Percentiles rank a stretch among this genome's conserved stretches.
Conservation (phyloP, 2,329 filamentous ascomycete genomes). For the Trichoderma lentiforme region DNA sequence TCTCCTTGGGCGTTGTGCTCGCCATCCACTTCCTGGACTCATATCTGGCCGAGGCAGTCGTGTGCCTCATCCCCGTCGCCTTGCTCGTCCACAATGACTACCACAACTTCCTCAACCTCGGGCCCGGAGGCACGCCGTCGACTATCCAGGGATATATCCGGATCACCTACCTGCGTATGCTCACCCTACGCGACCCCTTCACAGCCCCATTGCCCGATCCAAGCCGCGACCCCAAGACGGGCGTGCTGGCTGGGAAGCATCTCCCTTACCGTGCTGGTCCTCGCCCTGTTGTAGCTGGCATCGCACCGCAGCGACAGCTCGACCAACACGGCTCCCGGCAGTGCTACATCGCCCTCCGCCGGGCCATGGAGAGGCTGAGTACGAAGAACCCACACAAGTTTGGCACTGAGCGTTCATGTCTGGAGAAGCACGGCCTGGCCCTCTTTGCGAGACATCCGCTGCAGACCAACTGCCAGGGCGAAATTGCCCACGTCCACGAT, state of each 20-base stretch:
- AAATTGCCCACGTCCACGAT: constrained; percentile 77
- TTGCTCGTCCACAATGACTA: constrained; percentile 67
- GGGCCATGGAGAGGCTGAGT: constrained; percentile 51
- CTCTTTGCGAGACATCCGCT: constrained; percentile 66
- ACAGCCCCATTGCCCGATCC: constrained; percentile 52
- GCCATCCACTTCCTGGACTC: constrained; percentile 51
- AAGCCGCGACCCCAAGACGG: constrained; percentile 49
- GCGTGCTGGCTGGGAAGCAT: constrained; percentile 51
- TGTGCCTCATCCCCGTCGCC: constrained; percentile 47
- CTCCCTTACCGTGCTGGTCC: constrained; percentile 61
- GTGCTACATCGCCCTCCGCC: constrained; percentile 55
- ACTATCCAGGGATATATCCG: constrained; percentile 70
- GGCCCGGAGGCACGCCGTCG: constrained; percentile 75
- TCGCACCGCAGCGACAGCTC: constrained; percentile 77
- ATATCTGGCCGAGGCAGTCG: constrained; percentile 46
- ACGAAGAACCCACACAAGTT: constrained; percentile 44
- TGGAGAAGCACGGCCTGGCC: constrained; percentile 78
- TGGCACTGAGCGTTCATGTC: constrained; percentile 66
- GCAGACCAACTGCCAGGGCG: constrained; percentile 71
- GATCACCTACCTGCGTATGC: constrained; percentile 68
- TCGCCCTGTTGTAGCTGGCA: constrained; percentile 67
- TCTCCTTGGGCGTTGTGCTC: constrained; percentile 46
- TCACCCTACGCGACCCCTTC: constrained; percentile 70
- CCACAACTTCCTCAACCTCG: constrained; percentile 69
- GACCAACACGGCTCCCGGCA: constrained; percentile 58